Percentiles rank a stretch among this genome's conserved stretches.
These are phyloP conservation scores for Globisporangium takayamanum DNA, from an alignment of 352 stramenopile genomes.

Conservation along the genomic window DNA sequence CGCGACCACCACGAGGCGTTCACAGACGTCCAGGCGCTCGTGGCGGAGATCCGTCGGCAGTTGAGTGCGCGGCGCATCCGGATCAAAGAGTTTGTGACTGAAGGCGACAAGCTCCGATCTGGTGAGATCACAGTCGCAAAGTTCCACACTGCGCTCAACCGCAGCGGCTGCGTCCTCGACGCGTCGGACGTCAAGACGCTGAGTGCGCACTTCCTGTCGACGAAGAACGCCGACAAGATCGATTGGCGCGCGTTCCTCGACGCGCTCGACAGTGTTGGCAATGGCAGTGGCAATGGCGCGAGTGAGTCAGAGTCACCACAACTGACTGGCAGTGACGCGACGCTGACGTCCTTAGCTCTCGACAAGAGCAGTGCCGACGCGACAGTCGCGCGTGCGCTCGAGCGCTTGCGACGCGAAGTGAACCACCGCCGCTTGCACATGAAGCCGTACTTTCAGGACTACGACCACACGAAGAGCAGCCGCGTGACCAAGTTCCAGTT, in stretches of 20 bases:
- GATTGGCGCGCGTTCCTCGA: conserved; percentile 72
- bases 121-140: conserved; percentile 81
- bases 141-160: conserved; percentile 81
- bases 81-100: conserved; percentile 77
- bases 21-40: conserved; percentile 33
- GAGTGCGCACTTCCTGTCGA: conserved; percentile 52
- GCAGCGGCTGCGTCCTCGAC: conserved; percentile 63
- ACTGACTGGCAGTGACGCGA: neutral
- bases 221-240: conserved; percentile 62
- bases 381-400: conserved; percentile 31
- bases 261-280: conserved; percentile 27
- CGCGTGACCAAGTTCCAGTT: conserved; percentile 82
- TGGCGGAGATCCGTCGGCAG: conserved; percentile 59
- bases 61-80: conserved; percentile 58
- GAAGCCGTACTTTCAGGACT: conserved; percentile 87
- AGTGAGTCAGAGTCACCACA: neutral
- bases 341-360: neutral
- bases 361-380: conserved; percentile 10
- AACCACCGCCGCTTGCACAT: conserved; percentile 67
- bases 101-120: conserved; percentile 73
- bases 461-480: conserved; percentile 69
- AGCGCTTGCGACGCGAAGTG: conserved; percentile 44
- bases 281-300: too few relatives aligned
- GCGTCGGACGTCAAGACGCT: conserved; percentile 59
- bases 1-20: conserved; percentile 20